Percentiles rank a stretch among this genome's conserved stretches.
Evolutionary conservation across 805 yeast genomes (phyloP).

Genomic region (Lachancea mirantina): DNA sequence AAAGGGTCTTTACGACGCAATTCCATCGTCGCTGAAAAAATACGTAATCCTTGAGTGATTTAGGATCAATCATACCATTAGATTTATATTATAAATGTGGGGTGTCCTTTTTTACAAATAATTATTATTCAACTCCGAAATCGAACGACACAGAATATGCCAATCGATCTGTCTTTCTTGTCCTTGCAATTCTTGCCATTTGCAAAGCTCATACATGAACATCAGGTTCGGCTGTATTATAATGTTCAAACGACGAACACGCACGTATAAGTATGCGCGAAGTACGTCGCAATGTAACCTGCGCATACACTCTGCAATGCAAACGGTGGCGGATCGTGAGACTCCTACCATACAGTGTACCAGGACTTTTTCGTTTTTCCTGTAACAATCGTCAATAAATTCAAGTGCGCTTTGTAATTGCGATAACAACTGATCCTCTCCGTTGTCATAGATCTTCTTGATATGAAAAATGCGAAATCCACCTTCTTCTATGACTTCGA

Average conservation of each 20-base stretch:
- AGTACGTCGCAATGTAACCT: constrained; percentile 60
- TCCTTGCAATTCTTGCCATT: constrained; percentile 34
- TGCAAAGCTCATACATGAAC: constrained; percentile 83
- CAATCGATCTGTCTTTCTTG: constrained; percentile 68
- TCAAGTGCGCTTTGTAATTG: constrained; percentile 57
- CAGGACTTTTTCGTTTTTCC: constrained; percentile 44
- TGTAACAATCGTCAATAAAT: constrained; percentile 52
- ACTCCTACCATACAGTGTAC: constrained; percentile 97
- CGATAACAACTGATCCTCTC: constrained; percentile 66
- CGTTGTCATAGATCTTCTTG: constrained; percentile 80
- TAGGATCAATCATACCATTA: background rate
- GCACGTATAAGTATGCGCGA: constrained; percentile 77
- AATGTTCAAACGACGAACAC: constrained; percentile 83
- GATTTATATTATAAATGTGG: background rate
- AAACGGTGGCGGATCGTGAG: constrained; percentile 89
- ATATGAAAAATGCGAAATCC: constrained; percentile 43
- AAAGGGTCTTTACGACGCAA: constrained; percentile 55
- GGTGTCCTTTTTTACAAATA: constrained; percentile 34
- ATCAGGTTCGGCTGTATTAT: constrained; percentile 91
- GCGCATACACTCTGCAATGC: constrained; percentile 91
- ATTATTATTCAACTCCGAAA: constrained; percentile 66
- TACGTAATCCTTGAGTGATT: constrained; percentile 43
- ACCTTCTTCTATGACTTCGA: constrained; percentile 18
- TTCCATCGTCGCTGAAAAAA: constrained; percentile 65
- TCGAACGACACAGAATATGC: constrained; percentile 80